A percentile compares a stretch with the other conserved stretches of the same genome.
phyloP scores from a whole-genome alignment of 23 red algal genomes.

The Gracilaria domingensis region DNA sequence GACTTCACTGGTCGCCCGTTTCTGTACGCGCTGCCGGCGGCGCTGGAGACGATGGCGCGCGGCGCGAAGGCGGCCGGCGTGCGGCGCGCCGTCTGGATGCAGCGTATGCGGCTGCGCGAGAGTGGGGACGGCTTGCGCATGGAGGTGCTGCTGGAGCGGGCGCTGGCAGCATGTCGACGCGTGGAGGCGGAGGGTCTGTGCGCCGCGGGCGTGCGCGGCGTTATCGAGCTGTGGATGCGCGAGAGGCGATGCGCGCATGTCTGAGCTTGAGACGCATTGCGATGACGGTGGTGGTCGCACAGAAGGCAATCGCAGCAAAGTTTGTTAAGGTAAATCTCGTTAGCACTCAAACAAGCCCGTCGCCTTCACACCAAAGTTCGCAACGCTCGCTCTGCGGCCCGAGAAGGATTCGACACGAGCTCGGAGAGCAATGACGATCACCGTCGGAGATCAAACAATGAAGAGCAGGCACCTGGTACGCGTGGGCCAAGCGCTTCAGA shows the following conservation, averaged over 20 bases:
- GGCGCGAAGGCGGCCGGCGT: neutral
- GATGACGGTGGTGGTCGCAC: too few relatives aligned
- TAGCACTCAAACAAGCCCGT: too few relatives aligned
- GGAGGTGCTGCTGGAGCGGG: neutral
- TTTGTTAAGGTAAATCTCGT: too few relatives aligned
- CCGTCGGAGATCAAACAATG: too few relatives aligned
- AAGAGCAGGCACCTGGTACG: too few relatives aligned
- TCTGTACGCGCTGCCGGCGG: neutral
- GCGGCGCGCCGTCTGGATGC: slow-evolving; percentile 14
- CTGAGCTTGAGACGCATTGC: too few relatives aligned
- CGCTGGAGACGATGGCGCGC: neutral
- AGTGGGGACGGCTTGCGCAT: neutral
- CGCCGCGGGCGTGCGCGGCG: neutral
- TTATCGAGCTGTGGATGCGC: neutral
- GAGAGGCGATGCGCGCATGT: neutral
- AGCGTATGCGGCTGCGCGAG: slow-evolving; percentile 7
- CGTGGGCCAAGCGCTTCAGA: too few relatives aligned
- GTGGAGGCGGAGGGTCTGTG: slow-evolving; percentile 2
- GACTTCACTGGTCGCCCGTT: neutral
- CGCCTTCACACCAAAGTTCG: too few relatives aligned
- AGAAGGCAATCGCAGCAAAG: too few relatives aligned
- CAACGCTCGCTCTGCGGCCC: too few relatives aligned
- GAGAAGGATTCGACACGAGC: too few relatives aligned
- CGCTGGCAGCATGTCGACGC: neutral
- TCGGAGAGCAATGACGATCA: too few relatives aligned